Evolutionary conservation across 345 rosid genomes (phyloP), one percentile per base, ranked within the genome.

Genomic region (Corchorus olitorius): DNA sequence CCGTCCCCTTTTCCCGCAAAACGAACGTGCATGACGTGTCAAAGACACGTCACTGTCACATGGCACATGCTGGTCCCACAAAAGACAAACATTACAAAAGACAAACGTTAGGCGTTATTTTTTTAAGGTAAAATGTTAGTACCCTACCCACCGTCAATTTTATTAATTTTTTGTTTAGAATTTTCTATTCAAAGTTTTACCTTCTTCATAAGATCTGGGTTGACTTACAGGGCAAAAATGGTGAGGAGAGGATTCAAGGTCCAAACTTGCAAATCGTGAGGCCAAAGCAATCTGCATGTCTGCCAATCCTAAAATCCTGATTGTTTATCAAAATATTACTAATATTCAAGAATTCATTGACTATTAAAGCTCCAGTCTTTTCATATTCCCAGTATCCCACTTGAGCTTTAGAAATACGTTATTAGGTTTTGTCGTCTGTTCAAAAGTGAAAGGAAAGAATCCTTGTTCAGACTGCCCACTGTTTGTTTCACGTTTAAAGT

Each of bases 381-480:
- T 34, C 43, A 13, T 39, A 39, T 39, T 39, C 41, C n/a, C 41
- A 39, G 41, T 5, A 39, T 13, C 33, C 43, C 65, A 33, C 65
- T 2, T 33, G 8, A 34, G 55, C 11, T 20, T 20, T 12, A 55
- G 39, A 46, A 69, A 69, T 16, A 50, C 8, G 9, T 1, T 50
- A 43, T 35, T 50, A 27, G 60, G n/a, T 41, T 49, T 48, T 50
- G 73, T 27, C 73, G 3, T 22, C 59, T 16, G 8, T 49, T 27
- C n/a, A n/a, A n/a, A 65, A 96, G 97, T 9, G 84, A 71, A 20
- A 93, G 90, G 84, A 85, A 96, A 0, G 92, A 81, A 0, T 87
- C 94, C 83, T 88, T 78, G 85, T 87, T 75, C 9, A 97, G 84
- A 14, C 81, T 82, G 80, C 97, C 98, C 27, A 94, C 77, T 55